Evolutionary conservation across 2,329 filamentous ascomycete genomes (phyloP).

Genomic region (Alternaria alternata): DNA sequence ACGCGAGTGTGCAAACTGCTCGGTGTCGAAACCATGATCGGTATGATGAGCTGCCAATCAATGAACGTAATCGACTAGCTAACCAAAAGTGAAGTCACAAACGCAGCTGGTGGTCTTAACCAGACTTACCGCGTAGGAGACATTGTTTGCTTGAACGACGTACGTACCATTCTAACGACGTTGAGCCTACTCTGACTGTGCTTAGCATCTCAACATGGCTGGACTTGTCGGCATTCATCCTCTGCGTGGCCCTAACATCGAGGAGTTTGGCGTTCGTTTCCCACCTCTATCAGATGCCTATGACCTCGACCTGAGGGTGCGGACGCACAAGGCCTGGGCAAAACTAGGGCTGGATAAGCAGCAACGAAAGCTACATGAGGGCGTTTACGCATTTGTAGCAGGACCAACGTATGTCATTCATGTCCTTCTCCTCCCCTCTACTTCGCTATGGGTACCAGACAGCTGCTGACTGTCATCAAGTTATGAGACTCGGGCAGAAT

Average conservation of each 20-base stretch:
- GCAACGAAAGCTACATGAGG: slow-evolving; percentile 66
- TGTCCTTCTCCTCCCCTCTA: slow-evolving; percentile 6
- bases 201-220: slow-evolving; percentile 68
- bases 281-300: slow-evolving; percentile 72
- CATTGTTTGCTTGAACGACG: slow-evolving; percentile 71
- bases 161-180: slow-evolving; percentile 41
- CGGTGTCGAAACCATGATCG: slow-evolving; percentile 67
- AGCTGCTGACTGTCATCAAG: slow-evolving; percentile 43
- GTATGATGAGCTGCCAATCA: slow-evolving; percentile 45
- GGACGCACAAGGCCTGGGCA: slow-evolving; percentile 65
- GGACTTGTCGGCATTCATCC: slow-evolving; percentile 69
- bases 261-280: slow-evolving; percentile 69
- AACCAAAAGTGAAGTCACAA: slow-evolving; percentile 61
- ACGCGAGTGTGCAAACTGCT: slow-evolving; percentile 70
- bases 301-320: slow-evolving; percentile 66
- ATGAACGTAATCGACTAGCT: slow-evolving; percentile 15
- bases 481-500: slow-evolving; percentile 72
- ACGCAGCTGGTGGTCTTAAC: slow-evolving; percentile 72
- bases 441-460: not conserved
- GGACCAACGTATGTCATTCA: slow-evolving; percentile 63
- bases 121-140: slow-evolving; percentile 70
- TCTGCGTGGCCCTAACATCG: slow-evolving; percentile 68
- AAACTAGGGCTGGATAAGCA: slow-evolving; percentile 57
- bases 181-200: slow-evolving; percentile 17
- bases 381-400: slow-evolving; percentile 70